These are phyloP conservation scores for Septoria petroselini DNA, from an alignment of 2,329 filamentous ascomycete genomes.

Conservation along the genomic window DNA sequence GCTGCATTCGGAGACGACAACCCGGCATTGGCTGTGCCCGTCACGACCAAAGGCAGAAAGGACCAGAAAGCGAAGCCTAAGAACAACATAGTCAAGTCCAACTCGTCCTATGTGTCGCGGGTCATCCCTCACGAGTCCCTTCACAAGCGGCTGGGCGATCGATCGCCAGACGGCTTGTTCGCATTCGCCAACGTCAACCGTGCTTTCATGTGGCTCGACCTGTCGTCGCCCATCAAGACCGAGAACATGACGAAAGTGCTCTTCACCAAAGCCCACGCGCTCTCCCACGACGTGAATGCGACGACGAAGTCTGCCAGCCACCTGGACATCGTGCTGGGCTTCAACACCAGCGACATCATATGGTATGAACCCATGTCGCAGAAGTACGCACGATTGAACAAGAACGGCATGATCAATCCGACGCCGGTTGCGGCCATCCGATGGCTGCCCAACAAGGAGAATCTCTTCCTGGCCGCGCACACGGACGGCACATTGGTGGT, in stretches of 20 bases:
- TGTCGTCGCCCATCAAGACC: conserved; percentile 72
- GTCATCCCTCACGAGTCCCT: conserved; percentile 86
- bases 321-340: conserved; percentile 90
- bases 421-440: conserved; percentile 81
- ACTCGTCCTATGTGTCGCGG: conserved; percentile 95
- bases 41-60: conserved; percentile 59
- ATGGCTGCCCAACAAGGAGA: conserved; percentile 94
- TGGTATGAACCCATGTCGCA: conserved; percentile 98
- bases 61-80: conserved; percentile 87
- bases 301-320: conserved; percentile 75
- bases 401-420: conserved; percentile 88
- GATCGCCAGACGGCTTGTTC: conserved; percentile 74
- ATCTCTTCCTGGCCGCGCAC: conserved; percentile 85
- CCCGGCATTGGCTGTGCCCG: conserved; percentile 61
- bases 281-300: conserved; percentile 89
- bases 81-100: conserved; percentile 97
- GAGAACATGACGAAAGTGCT: conserved; percentile 94
- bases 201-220: conserved; percentile 92
- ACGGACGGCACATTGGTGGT: conserved; percentile 88
- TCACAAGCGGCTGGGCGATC: conserved; percentile 74
- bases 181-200: conserved; percentile 95
- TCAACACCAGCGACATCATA: conserved; percentile 93
- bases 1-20: conserved; percentile 87
- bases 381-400: conserved; percentile 92
- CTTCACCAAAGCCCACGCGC: conserved; percentile 91